These are phyloP conservation scores for Yarrowia sp. DNA, from an alignment of 805 yeast species.

Conservation along the genomic window DNA sequence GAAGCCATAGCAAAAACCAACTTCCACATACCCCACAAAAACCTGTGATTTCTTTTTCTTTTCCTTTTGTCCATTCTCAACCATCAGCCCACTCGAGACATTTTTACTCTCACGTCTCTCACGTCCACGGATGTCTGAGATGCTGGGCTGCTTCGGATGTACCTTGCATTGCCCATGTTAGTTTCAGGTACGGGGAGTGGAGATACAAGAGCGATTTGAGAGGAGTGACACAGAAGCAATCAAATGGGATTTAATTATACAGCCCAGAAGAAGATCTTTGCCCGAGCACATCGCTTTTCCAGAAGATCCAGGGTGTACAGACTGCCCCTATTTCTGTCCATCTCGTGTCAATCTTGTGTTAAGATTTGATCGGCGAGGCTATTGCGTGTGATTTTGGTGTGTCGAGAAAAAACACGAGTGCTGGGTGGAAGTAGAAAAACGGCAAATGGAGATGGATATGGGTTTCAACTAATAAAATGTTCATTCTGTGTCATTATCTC, in stretches of 20 bases:
- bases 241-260: no score
- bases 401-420: not conserved
- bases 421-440: no score
- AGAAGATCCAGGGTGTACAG: not conserved
- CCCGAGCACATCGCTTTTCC: not conserved
- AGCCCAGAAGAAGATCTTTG: no score
- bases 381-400: slow-evolving; percentile 3
- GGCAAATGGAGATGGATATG: not conserved
- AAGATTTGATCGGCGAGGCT: slow-evolving; percentile 11
- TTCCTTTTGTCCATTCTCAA: no score
- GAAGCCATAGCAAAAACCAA: no score
- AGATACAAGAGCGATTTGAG: not conserved
- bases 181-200: not conserved
- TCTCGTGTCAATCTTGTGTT: not conserved
- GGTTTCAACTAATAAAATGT: no score
- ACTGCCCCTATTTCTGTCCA: not conserved
- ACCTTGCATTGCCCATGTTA: slow-evolving; percentile 11
- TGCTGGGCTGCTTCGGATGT: slow-evolving; percentile 5
- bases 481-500: no score
- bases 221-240: no score
- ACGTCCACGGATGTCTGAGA: not conserved
- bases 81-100: no score
- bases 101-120: no score
- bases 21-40: no score
- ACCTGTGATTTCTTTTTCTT: no score